phyloP scores from a whole-genome alignment of 2,329 filamentous ascomycete genomes.

The Fusarium beomiforme region DNA sequence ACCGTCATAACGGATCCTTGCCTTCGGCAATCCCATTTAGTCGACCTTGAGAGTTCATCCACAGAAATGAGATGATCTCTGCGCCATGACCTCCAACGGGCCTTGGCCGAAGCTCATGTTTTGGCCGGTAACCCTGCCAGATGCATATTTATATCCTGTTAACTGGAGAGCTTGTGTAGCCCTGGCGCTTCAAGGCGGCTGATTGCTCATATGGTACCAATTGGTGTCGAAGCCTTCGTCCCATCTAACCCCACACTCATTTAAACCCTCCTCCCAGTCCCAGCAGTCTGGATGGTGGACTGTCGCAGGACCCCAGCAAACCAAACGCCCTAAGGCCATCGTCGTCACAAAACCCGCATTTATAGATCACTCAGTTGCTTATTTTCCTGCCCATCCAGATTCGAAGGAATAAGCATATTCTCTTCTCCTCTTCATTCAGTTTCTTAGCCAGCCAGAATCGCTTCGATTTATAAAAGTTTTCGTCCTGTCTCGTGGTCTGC shows the following conservation, averaged over 20 bases:
- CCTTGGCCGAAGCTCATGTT: conserved; percentile 25
- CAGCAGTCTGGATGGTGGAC: conserved; percentile 34
- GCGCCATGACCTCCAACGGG: conserved; percentile 18
- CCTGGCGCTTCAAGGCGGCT: conserved; percentile 37
- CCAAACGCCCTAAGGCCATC: conserved; percentile 24
- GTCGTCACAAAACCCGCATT: conserved; percentile 31
- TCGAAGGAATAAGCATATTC: conserved; percentile 1
- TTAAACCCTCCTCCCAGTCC: conserved; percentile 38
- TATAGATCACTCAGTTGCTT: conserved; percentile 30
- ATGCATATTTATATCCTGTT: conserved; percentile 24
- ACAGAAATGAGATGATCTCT: conserved; percentile 12
- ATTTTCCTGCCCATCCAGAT: conserved; percentile 3
- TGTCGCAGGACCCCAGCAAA: conserved; percentile 30
- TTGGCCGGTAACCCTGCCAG: conserved; percentile 35
- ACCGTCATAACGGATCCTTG: conserved; percentile 27
- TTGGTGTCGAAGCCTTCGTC: conserved; percentile 38
- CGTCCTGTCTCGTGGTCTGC: conserved; percentile 3
- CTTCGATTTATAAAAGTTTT: conserved; percentile 5
- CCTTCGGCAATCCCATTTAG: conserved; percentile 29
- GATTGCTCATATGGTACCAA: conserved; percentile 38
- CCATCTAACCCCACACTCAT: conserved; percentile 42
- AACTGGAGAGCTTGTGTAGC: conserved; percentile 37
- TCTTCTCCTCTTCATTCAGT: neutral
- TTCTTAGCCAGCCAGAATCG: neutral
- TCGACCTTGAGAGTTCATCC: conserved; percentile 6